phyloP scores from a whole-genome alignment of 495 filamentous ascomycete species.

The Acidomyces sp. region DNA sequence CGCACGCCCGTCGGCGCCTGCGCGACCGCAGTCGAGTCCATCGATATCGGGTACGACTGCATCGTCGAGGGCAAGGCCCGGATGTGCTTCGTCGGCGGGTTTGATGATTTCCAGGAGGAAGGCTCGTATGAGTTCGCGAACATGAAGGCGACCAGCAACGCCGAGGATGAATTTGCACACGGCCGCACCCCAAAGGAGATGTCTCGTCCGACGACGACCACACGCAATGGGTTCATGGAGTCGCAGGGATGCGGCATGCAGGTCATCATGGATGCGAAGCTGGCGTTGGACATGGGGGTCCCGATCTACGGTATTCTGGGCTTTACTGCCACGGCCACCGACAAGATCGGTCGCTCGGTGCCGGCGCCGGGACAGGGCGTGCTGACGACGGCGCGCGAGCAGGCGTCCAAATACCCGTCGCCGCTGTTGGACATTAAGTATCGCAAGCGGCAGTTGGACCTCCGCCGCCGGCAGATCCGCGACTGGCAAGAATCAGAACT shows the following conservation, averaged over 20 bases:
- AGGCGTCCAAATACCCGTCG: conserved; percentile 78
- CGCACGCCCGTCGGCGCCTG: conserved; percentile 97
- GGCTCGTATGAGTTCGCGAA: conserved; percentile 99
- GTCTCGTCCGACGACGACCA: conserved; percentile 94
- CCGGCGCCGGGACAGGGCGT: conserved; percentile 94
- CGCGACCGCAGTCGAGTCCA: conserved; percentile 90
- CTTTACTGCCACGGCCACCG: conserved; percentile 90
- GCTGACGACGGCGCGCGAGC: conserved; percentile 91
- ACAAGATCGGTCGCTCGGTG: conserved; percentile 97
- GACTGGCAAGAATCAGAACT: conserved; percentile 93
- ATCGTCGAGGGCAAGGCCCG: conserved; percentile 96
- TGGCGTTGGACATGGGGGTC: conserved; percentile 96
- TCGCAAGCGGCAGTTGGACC: conserved; percentile 82
- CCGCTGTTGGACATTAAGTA: conserved; percentile 95
- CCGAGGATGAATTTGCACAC: conserved; percentile 87
- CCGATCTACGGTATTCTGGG: conserved; percentile 93
- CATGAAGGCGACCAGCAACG: conserved; percentile 98
- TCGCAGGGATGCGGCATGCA: conserved; percentile 97
- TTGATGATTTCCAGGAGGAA: conserved; percentile 99
- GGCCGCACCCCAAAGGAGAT: conserved; percentile 93
- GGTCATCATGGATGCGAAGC: conserved; percentile 91
- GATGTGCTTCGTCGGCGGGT: conserved; percentile 93
- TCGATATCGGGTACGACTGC: conserved; percentile 95
- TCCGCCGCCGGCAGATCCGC: conserved; percentile 81
- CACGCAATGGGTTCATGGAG: conserved; percentile 97